Percentiles rank a stretch among this genome's conserved stretches.
These are phyloP conservation scores for Leptoxyphium fumago DNA, from an alignment of 2,329 filamentous ascomycete genomes.

Conservation along the genomic window DNA sequence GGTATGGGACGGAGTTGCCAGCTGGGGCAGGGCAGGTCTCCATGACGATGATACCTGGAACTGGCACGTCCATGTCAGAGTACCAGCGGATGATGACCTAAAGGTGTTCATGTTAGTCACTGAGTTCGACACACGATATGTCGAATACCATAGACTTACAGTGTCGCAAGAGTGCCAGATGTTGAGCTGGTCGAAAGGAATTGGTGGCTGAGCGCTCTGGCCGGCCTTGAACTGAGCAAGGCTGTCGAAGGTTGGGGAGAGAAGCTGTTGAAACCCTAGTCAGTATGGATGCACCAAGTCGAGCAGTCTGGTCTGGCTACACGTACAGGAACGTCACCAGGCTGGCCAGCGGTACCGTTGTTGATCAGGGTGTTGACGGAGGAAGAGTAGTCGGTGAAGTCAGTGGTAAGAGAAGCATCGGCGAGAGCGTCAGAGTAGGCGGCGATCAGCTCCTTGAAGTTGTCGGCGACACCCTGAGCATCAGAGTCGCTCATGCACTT, in stretches of 20 bases:
- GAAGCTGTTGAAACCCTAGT: conserved; percentile 6
- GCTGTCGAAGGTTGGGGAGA: conserved; percentile 14
- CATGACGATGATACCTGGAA: conserved; percentile 16
- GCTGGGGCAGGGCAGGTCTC: conserved; percentile 10
- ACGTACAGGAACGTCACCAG: conserved; percentile 1
- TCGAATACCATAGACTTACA: conserved; percentile 2
- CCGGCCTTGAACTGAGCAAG: conserved; percentile 14
- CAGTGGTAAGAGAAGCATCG: conserved; percentile 8
- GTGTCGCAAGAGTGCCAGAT: conserved; percentile 16
- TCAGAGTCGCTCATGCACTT: conserved; percentile 11
- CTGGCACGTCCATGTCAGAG: conserved; percentile 10
- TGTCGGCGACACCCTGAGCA: conserved; percentile 14
- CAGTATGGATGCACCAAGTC: too few species aligned
- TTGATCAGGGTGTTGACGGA: conserved; percentile 21
- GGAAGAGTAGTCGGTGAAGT: conserved; percentile 20
- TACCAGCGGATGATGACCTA: conserved; percentile 15
- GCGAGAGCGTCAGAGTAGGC: conserved; percentile 13
- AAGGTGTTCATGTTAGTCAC: not conserved
- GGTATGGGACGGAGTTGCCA: conserved; percentile 11
- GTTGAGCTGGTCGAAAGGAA: conserved; percentile 17
- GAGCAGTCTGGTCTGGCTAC: too few species aligned
- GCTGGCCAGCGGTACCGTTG: conserved; percentile 12
- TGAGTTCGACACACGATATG: not conserved
- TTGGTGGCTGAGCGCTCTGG: conserved; percentile 16
- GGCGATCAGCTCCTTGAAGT: conserved; percentile 16